Evolutionary conservation across 75 land plant species (phyloP).

Genomic region (Ceratopteris richardii): DNA sequence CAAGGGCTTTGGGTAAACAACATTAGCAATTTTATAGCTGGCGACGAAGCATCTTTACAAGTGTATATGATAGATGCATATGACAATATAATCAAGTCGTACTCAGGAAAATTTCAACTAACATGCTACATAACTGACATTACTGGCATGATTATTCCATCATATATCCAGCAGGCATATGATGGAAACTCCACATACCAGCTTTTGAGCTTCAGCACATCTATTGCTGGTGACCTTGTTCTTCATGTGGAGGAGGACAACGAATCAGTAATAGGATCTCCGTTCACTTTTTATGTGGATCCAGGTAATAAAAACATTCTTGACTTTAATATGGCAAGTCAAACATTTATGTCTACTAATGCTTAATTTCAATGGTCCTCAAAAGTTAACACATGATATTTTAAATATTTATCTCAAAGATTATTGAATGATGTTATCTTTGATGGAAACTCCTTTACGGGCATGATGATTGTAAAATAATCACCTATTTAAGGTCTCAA

Average conservation of each 20-base stretch:
- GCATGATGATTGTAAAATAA: too few species aligned
- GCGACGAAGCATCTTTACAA: constrained; percentile 8
- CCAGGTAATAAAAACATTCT: too few species aligned
- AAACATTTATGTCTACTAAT: too few species aligned
- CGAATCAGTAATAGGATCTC: neutral
- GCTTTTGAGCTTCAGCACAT: constrained; percentile 1
- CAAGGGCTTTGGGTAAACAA: constrained; percentile 8
- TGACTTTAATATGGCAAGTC: neutral
- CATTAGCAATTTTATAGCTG: constrained; percentile 6
- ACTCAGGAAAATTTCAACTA: neutral
- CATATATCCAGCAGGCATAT: neutral
- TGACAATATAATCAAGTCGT: neutral
- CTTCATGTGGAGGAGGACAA: neutral
- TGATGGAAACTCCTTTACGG: too few species aligned
- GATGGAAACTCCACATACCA: constrained; percentile 3
- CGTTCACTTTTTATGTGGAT: constrained; percentile 2
- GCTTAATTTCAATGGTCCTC: too few species aligned
- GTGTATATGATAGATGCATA: constrained; percentile 9
- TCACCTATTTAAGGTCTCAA: too few species aligned
- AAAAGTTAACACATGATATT: too few species aligned
- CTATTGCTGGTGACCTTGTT: neutral
- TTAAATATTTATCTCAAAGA: too few species aligned
- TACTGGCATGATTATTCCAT: neutral
- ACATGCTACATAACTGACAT: neutral
- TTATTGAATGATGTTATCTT: too few species aligned